Evolutionary conservation across 1,284 basidiomycete genomes (phyloP).

Genomic region (Trichosporon ovoides): DNA sequence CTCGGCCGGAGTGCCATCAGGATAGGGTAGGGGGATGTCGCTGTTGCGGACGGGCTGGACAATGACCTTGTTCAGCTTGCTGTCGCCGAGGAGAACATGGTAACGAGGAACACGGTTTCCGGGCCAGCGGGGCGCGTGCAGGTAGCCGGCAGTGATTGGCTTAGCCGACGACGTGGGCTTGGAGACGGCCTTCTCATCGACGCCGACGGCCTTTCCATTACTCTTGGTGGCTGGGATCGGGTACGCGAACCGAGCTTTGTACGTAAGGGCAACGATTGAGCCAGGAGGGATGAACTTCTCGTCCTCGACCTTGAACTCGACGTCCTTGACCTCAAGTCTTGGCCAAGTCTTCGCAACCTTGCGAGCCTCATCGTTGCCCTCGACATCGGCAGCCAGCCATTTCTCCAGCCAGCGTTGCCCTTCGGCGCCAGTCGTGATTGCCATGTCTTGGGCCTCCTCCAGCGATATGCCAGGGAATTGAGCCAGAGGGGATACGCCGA

Average conservation of each 20-base stretch:
- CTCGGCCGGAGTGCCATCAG: slow-evolving; percentile 56
- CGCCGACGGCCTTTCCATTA: slow-evolving; percentile 18
- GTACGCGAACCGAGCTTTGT: slow-evolving; percentile 56
- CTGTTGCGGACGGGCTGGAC: slow-evolving; percentile 82
- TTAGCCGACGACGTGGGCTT: slow-evolving; percentile 46
- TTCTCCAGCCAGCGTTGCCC: slow-evolving; percentile 56
- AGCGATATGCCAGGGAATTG: slow-evolving; percentile 68
- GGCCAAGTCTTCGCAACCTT: slow-evolving; percentile 69
- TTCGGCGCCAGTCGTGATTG: slow-evolving; percentile 50
- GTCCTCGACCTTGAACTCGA: slow-evolving; percentile 82
- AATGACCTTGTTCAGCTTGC: slow-evolving; percentile 81
- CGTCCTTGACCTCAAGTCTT: slow-evolving; percentile 73
- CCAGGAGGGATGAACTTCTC: slow-evolving; percentile 83
- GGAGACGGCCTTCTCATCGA: slow-evolving; percentile 32
- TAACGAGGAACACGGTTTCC: slow-evolving; percentile 78
- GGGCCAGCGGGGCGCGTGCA: slow-evolving; percentile 88
- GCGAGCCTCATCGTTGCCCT: slow-evolving; percentile 59
- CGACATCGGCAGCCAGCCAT: slow-evolving; percentile 52
- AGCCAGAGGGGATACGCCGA: slow-evolving; percentile 56
- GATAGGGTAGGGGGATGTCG: slow-evolving; percentile 67
- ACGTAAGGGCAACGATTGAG: slow-evolving; percentile 79
- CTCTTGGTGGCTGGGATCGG: slow-evolving; percentile 14
- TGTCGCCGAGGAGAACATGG: slow-evolving; percentile 88
- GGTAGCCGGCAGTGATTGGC: slow-evolving; percentile 57
- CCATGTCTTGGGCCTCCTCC: slow-evolving; percentile 53